Evolutionary conservation across 352 stramenopile species (phyloP), one percentile per base, ranked within the genome.

Genomic region (Pythium dissotocum): DNA sequence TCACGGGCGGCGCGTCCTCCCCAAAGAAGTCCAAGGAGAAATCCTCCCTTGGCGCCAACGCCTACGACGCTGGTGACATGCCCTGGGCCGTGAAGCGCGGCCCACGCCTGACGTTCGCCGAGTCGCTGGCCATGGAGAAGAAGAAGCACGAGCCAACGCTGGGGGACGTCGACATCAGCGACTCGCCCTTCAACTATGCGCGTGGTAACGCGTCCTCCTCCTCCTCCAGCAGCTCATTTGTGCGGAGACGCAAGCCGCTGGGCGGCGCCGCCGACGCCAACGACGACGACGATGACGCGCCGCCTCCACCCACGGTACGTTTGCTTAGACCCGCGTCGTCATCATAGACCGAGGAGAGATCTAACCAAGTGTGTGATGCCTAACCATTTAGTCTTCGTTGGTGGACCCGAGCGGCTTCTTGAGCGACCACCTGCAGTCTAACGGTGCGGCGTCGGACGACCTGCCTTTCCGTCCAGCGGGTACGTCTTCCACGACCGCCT

Each of bases 111-210:
- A 90, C 77, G 44, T 91, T 87, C 53, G 78, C 77, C 8, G 83
- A 91, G 73, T 90, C 81, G 54, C 76, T 91, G 42, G 85, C 78
- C 38, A 91, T 91, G 82, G 82, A 85, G 40, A 78, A 82, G 65
- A 66, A 61, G 35, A 79, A 70, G 40, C 73, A 76, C 10, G 44
- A 72, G 65, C 52, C 51, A 30, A 70, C 61, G 56, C 62, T 75
- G 4, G 68, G 62, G 8, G 69, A 88, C 79, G 66, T 79, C 38
- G 21, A 81, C 38, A 63, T 78, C 42, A 77, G 83, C 21, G 75
- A 89, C 65, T 91, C 83, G 12, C 81, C 83, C n/a, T 91, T 91
- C 67, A 87, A 75, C 66, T 79, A 83, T 55, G 68, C 56, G 12
- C 63, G 67, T 10, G 44, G n/a, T 9, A n/a, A 52, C 44, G 44